phyloP scores from a whole-genome alignment of 2,329 filamentous ascomycete species.

The Fusarium duplospermum region DNA sequence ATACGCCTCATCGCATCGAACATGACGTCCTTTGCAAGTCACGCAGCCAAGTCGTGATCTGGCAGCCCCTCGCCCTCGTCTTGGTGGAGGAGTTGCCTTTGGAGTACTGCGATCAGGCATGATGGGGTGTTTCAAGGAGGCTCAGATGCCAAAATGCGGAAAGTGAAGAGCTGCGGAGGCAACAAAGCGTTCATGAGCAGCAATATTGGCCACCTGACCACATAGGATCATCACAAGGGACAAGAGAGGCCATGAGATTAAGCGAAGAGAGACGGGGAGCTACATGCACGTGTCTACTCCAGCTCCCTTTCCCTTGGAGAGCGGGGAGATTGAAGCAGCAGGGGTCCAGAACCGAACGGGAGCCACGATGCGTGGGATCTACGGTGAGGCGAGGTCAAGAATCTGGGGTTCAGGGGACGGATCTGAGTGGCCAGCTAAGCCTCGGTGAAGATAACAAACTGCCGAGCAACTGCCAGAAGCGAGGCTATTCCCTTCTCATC shows the following conservation, averaged over 20 bases:
- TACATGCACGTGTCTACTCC: background rate
- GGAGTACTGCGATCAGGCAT: background rate
- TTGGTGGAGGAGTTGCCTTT: background rate
- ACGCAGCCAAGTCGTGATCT: constrained; percentile 13
- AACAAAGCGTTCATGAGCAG: background rate
- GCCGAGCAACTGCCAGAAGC: background rate
- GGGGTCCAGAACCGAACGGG: background rate
- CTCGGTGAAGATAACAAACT: constrained; percentile 7
- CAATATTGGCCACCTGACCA: background rate
- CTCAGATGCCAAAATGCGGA: background rate
- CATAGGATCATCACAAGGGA: background rate
- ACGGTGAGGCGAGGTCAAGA: background rate
- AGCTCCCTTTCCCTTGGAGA: background rate
- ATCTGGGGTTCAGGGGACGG: background rate
- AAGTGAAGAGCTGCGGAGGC: background rate
- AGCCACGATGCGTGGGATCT: background rate
- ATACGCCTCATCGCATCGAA: constrained; percentile 16
- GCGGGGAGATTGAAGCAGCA: background rate
- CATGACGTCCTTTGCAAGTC: constrained; percentile 17
- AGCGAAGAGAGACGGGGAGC: background rate
- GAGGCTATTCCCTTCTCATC: background rate
- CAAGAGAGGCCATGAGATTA: background rate
- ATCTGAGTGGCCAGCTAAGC: background rate
- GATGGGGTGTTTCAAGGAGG: background rate
- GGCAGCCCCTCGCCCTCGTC: background rate